phyloP scores from a whole-genome alignment of 2,329 filamentous ascomycete genomes.

The Colletotrichum sp. region DNA sequence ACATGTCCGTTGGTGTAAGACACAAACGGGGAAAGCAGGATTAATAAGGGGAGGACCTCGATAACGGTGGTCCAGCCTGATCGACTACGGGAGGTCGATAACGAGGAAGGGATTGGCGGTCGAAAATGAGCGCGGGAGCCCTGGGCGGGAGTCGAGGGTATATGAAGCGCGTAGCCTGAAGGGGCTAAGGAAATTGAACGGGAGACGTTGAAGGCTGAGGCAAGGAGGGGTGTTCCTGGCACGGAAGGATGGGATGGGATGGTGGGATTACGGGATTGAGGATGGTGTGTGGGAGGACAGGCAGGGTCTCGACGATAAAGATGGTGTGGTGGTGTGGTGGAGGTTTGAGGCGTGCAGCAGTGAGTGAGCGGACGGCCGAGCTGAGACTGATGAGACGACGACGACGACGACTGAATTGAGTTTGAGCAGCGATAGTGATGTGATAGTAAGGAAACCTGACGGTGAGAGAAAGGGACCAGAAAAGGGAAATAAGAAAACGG shows the following conservation, averaged over 20 bases:
- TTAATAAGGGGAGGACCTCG: neutral
- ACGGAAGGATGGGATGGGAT: neutral
- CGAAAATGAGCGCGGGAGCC: neutral
- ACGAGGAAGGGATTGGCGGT: neutral
- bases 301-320: neutral
- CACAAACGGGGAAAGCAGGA: neutral
- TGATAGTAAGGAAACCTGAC: neutral
- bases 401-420: neutral
- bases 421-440: neutral
- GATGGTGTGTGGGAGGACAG: neutral
- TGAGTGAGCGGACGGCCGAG: neutral
- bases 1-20: neutral
- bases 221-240: neutral
- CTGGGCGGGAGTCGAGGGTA: neutral
- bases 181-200: neutral
- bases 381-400: neutral
- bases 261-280: neutral
- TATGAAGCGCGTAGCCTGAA: slow-evolving; percentile 5
- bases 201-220: neutral
- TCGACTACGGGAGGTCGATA: neutral
- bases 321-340: neutral
- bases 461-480: neutral
- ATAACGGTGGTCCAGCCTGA: neutral
- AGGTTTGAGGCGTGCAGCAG: neutral
- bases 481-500: neutral